These are phyloP conservation scores for Rhodamnia rubescens DNA, from an alignment of 345 rosid species.

Conservation along the genomic window DNA sequence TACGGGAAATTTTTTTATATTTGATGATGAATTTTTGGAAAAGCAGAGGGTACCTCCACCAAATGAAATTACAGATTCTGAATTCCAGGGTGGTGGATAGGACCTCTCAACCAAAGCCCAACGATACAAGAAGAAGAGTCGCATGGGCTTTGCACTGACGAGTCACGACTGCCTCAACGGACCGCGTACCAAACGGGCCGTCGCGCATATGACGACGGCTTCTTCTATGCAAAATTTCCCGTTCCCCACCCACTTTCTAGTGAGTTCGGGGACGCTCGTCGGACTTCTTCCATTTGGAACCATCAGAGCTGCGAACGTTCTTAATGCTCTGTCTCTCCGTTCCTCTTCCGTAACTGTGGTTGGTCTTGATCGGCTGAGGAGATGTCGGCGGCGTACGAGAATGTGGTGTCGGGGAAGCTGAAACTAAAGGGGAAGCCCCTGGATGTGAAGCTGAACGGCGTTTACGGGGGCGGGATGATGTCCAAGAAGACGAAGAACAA, in stretches of 20 bases:
- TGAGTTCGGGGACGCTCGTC: not conserved
- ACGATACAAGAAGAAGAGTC: too few species aligned
- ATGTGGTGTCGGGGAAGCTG: slow-evolving; percentile 11
- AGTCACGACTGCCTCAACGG: not conserved
- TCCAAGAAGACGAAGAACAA: slow-evolving; percentile 4
- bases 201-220: not conserved
- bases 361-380: not conserved
- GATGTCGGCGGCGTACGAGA: slow-evolving; percentile 16
- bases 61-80: too few species aligned
- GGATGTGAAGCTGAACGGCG: slow-evolving; percentile 1
- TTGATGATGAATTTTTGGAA: too few species aligned
- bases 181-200: not conserved
- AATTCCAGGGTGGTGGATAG: too few species aligned
- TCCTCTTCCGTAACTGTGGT: not conserved
- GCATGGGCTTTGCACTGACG: not conserved
- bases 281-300: not conserved
- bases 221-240: not conserved
- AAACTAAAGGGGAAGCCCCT: slow-evolving; percentile 14
- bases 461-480: not conserved
- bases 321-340: not conserved
- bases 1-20: too few species aligned
- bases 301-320: not conserved
- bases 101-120: too few species aligned
- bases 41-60: too few species aligned
- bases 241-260: not conserved